These are phyloP conservation scores for Heterobasidion occidentale DNA, from an alignment of 1,284 basidiomycete species.

Conservation along the genomic window DNA sequence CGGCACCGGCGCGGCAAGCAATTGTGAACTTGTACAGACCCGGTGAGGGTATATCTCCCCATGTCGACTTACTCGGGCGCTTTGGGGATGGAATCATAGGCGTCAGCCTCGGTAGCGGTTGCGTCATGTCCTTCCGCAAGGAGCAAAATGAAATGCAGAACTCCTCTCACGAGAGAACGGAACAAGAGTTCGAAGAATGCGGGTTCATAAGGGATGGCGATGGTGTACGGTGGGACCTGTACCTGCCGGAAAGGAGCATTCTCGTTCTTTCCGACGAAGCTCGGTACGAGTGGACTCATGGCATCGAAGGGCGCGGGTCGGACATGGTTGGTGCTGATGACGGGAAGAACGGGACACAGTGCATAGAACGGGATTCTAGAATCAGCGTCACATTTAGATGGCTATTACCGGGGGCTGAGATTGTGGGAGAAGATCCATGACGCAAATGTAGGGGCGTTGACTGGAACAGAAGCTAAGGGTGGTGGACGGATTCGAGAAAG, in stretches of 20 bases:
- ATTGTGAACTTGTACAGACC: conserved; percentile 76
- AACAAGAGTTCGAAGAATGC: not conserved
- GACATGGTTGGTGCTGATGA: conserved; percentile 34
- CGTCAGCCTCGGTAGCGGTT: conserved; percentile 65
- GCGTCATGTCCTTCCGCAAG: conserved; percentile 61
- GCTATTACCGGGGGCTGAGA: conserved; percentile 68
- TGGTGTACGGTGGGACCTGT: conserved; percentile 25
- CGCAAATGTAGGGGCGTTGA: not conserved
- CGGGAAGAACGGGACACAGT: conserved; percentile 18
- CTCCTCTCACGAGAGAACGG: conserved; percentile 4
- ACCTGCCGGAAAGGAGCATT: conserved; percentile 59
- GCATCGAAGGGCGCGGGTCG: conserved; percentile 44
- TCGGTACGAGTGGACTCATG: conserved; percentile 64
- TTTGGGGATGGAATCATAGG: conserved; percentile 79
- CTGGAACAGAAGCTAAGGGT: not conserved
- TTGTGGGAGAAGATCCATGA: conserved; percentile 43
- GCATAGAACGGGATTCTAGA: conserved; percentile 46
- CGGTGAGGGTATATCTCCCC: conserved; percentile 73
- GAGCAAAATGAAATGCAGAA: conserved; percentile 6
- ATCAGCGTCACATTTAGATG: conserved; percentile 76
- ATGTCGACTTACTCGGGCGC: conserved; percentile 68
- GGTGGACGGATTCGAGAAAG: not conserved
- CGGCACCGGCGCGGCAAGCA: conserved; percentile 54
- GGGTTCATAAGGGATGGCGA: not conserved
- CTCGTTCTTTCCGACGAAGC: conserved; percentile 68